Evolutionary conservation across 169 alveolate species (phyloP).

Genomic region (Cryptosporidium sp.): DNA sequence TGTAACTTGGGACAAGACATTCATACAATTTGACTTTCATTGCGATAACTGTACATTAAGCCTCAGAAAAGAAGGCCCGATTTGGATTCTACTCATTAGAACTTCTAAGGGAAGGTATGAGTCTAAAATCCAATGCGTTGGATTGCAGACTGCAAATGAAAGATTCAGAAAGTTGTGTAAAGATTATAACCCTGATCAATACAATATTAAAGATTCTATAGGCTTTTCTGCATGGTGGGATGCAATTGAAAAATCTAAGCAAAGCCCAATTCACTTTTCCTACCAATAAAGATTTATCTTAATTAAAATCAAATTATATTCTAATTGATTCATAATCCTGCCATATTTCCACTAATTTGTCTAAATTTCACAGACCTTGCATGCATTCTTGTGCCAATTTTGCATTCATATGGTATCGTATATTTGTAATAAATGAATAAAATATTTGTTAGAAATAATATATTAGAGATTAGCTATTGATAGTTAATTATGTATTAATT

Average conservation of each 20-base stretch:
- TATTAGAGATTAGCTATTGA: no score
- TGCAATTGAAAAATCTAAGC: conserved; percentile 46
- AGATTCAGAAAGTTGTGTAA: conserved; percentile 66
- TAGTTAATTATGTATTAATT: no score
- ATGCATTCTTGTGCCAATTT: conserved; percentile 1
- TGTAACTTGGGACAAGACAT: conserved; percentile 66
- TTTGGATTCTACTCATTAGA: conserved; percentile 41
- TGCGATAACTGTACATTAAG: conserved; percentile 55
- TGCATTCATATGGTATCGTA: conserved; percentile 5
- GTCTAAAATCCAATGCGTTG: conserved; percentile 69
- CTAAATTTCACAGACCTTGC: background rate
- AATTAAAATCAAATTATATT: background rate
- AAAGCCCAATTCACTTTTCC: conserved; percentile 38
- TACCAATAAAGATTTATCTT: background rate
- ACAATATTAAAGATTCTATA: conserved; percentile 44
- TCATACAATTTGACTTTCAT: conserved; percentile 47
- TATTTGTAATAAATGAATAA: background rate
- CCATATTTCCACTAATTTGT: background rate
- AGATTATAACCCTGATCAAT: conserved; percentile 46
- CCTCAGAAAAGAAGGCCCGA: conserved; percentile 74
- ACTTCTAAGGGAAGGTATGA: conserved; percentile 45
- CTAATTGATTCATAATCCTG: background rate
- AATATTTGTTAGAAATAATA: background rate
- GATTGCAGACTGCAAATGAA: conserved; percentile 69
- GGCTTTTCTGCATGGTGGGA: conserved; percentile 76